A percentile compares a stretch with the other conserved stretches of the same genome.
Conservation (phyloP, 129 eudicot genomes). For the Flaveria linearis region DNA sequence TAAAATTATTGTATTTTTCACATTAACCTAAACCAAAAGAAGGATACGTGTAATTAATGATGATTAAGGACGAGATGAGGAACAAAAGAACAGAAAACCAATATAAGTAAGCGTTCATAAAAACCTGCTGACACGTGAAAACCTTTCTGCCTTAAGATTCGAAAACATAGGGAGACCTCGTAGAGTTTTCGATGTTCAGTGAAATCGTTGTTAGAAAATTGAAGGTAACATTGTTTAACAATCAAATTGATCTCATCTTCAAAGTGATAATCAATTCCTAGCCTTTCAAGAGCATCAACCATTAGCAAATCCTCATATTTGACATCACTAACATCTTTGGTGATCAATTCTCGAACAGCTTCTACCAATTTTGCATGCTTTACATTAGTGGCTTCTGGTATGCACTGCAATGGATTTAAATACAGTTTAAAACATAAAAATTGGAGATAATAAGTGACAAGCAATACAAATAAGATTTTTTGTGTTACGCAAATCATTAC, state of each 20-base stretch:
- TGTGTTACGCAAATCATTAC: neutral
- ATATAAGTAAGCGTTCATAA: neutral
- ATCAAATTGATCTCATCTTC: conserved; percentile 41
- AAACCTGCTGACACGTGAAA: conserved; percentile 44
- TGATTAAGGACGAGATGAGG: no score
- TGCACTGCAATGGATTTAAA: neutral
- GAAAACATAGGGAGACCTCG: conserved; percentile 45
- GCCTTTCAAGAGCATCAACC: conserved; percentile 44
- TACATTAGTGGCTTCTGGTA: neutral
- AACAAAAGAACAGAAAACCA: neutral
- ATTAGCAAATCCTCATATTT: conserved; percentile 19
- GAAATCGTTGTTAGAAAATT: neutral
- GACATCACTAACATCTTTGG: conserved; percentile 3
- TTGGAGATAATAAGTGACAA: no score
- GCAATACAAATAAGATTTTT: neutral
- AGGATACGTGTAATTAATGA: no score
- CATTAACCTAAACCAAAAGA: no score
- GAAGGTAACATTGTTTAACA: conserved; percentile 19
- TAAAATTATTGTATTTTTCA: no score
- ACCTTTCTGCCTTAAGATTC: conserved; percentile 59
- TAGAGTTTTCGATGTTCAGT: conserved; percentile 20
- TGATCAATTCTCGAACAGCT: conserved; percentile 12
- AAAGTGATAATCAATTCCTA: conserved; percentile 42
- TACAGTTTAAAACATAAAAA: neutral
- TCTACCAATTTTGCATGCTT: conserved; percentile 10